Base-by-base conservation (phyloP, 176 grass and related monocot species). In the Oryza meyeriana region DNA sequence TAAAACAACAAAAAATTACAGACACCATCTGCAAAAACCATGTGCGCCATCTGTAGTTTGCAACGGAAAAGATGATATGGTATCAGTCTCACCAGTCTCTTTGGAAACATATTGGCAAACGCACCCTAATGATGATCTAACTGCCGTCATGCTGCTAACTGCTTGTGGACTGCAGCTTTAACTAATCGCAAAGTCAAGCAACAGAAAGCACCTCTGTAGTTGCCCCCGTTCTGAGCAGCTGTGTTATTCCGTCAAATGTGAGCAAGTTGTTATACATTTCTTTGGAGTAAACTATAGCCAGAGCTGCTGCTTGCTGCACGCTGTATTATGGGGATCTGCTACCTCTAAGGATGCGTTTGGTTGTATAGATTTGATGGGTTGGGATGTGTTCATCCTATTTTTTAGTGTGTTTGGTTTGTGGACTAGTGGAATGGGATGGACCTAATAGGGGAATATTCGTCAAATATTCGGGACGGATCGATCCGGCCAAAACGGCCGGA, bases 61-160 rank as follows among this genome's bases (percentile, higher is more conserved):
- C 55, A 63, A 8, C 31, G 76, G 35, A 52, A 62, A 62, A 42
- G 78, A 44, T 50, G 66, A 68, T 58, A 44, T 58, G 75, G 33
- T 64, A 61, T 18, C 4, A 45, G 34, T 36, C 50, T 52, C 34
- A 69, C 31, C n/a, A 28, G 41, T 61, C 63, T 47, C 10, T 13
- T 4, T 30, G 40, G 72, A 39, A 69, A 77, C 5, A n/a, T 57
- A 71, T 1, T 33, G 64, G 45, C 50, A 73, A 61, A 11, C 13
- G 57, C 24, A 4, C 16, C 7, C 64, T 80, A 13, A 79, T 78
- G 75, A 67, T 74, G 52, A 71, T 81, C 52, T 4, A 64, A 59
- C 34, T 34, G 83, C 61, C 42, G 4, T 78, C 81, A 58, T 66
- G 59, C 32, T 8, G 75, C 80, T 22, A 88, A 74, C 81, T 59